These are phyloP conservation scores for Pelagophyceae sp. DNA, from an alignment of 352 stramenopile species.

Conservation along the genomic window DNA sequence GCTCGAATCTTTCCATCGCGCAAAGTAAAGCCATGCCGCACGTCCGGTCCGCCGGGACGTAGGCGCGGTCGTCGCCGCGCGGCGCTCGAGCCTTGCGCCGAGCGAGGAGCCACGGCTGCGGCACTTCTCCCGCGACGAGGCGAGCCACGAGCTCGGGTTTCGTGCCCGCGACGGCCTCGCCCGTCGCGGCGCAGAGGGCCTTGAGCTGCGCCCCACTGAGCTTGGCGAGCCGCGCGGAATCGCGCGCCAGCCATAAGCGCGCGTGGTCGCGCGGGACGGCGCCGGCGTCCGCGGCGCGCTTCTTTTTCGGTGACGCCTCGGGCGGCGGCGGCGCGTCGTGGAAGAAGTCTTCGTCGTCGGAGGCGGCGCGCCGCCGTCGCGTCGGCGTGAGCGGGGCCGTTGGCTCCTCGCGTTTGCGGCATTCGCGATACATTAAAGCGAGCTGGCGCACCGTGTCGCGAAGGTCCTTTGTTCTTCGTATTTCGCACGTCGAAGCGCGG, in stretches of 20 bases:
- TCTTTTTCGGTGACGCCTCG: background rate
- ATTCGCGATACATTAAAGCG: background rate
- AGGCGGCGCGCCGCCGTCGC: background rate
- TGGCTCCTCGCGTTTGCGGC: background rate
- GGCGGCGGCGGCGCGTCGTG: background rate
- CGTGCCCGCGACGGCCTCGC: background rate
- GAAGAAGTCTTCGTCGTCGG: background rate
- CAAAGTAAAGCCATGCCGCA: background rate
- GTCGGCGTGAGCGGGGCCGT: background rate
- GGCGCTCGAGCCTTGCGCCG: background rate
- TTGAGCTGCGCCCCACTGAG: background rate
- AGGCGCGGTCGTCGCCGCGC: background rate
- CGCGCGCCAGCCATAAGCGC: background rate
- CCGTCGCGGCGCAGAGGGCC: background rate
- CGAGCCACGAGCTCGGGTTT: background rate
- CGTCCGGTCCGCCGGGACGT: background rate
- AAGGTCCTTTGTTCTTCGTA: background rate
- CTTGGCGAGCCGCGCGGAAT: background rate
- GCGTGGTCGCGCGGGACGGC: background rate
- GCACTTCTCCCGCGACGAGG: background rate
- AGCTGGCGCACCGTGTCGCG: slow-evolving; percentile 3
- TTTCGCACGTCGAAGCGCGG: background rate
- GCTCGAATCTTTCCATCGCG: background rate
- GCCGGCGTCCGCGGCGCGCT: background rate
- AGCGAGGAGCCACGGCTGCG: background rate